Conservation (phyloP, 1,284 basidiomycete genomes). For the Boletellus dicymbophilus region DNA sequence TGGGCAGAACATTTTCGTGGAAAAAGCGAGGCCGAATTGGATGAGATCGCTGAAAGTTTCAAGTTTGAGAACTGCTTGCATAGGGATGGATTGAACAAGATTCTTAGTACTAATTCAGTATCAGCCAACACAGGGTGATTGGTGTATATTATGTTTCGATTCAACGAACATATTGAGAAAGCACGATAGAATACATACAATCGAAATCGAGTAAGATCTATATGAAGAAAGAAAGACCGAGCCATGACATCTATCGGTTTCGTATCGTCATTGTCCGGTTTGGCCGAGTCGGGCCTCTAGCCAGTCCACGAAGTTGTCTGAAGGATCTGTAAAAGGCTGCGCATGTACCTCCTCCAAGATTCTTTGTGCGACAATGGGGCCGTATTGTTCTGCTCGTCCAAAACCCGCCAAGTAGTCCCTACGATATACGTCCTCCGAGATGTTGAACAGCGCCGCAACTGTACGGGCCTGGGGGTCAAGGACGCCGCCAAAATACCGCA, state of each 20-base stretch:
- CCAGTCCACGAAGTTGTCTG: constrained; percentile 44
- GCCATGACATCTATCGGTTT: too few species aligned
- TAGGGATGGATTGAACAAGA: constrained; percentile 50
- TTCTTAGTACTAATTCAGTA: constrained; percentile 43
- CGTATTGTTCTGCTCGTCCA: constrained; percentile 74
- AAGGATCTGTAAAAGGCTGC: constrained; percentile 27
- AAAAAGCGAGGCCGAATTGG: constrained; percentile 56
- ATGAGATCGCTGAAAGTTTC: constrained; percentile 63
- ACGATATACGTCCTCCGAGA: constrained; percentile 64
- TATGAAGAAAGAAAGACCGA: too few species aligned
- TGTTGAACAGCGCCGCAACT: constrained; percentile 55
- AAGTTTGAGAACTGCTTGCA: constrained; percentile 56
- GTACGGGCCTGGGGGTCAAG: constrained; percentile 35
- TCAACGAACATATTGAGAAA: too few species aligned
- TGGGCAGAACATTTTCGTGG: constrained; percentile 67
- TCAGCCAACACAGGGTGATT: too few species aligned
- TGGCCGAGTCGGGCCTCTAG: constrained; percentile 47
- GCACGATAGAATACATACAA: too few species aligned
- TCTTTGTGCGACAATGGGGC: constrained; percentile 54
- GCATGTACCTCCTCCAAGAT: constrained; percentile 50
- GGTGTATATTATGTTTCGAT: too few species aligned
- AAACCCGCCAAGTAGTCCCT: constrained; percentile 70
- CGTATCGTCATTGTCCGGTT: constrained; percentile 25
- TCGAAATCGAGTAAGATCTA: too few species aligned
- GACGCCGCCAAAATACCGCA: constrained; percentile 21